Percentiles rank a stretch among this genome's conserved stretches.
Evolutionary conservation across 331 rosid species (phyloP).

Genomic region (Telfairia occidentalis): DNA sequence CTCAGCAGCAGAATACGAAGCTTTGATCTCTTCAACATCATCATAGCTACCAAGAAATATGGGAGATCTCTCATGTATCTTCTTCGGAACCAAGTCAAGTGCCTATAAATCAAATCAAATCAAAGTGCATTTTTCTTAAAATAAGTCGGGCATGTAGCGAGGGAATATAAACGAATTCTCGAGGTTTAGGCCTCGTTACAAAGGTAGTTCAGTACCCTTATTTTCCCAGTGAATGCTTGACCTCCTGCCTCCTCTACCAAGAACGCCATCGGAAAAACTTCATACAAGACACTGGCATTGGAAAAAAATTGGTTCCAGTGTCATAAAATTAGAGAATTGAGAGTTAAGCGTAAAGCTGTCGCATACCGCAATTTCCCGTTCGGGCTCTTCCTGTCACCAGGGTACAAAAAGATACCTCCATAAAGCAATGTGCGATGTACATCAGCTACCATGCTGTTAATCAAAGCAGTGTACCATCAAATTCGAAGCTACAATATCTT

Average conservation of each 20-base stretch:
- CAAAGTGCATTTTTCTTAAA: neutral
- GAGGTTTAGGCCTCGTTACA: neutral
- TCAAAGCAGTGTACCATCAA: neutral
- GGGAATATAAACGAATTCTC: neutral
- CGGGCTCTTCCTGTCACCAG: slow-evolving; percentile 84
- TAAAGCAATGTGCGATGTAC: slow-evolving; percentile 85
- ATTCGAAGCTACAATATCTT: neutral
- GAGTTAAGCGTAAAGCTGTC: neutral
- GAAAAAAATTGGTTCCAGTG: neutral
- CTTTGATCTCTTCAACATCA: slow-evolving; percentile 76
- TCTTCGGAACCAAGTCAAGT: slow-evolving; percentile 69
- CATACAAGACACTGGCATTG: slow-evolving; percentile 59
- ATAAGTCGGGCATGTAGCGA: neutral
- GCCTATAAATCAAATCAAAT: slow-evolving; percentile 46
- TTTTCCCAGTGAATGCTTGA: slow-evolving; percentile 74
- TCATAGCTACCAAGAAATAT: slow-evolving; percentile 83
- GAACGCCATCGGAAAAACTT: slow-evolving; percentile 91
- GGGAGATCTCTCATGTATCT: slow-evolving; percentile 75
- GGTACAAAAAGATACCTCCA: slow-evolving; percentile 84
- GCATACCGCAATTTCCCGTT: slow-evolving; percentile 79
- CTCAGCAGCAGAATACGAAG: slow-evolving; percentile 46
- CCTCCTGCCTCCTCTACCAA: slow-evolving; percentile 94
- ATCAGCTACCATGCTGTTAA: slow-evolving; percentile 90
- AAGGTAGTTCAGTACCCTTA: slow-evolving; percentile 38
- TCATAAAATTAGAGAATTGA: neutral